These are phyloP conservation scores for Solanum neorickii DNA, from an alignment of 257 asterid genomes.

Conservation along the genomic window DNA sequence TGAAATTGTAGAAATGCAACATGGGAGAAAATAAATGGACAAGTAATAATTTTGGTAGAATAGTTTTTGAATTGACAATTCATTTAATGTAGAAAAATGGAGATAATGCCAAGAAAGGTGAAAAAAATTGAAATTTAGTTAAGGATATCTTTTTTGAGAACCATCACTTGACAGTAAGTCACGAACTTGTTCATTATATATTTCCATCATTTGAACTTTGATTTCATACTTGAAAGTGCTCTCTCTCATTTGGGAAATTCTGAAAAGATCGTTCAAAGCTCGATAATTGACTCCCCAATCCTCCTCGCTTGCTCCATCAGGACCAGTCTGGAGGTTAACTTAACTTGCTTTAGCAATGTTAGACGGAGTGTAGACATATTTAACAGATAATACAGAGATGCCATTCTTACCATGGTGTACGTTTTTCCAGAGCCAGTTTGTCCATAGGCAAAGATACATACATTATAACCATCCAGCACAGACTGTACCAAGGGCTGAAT, in stretches of 20 bases:
- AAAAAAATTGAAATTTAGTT: background rate
- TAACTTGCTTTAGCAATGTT: constrained; percentile 4
- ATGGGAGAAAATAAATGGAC: background rate
- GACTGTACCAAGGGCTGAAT: constrained; percentile 84
- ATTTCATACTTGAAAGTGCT: constrained; percentile 52
- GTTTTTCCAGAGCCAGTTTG: constrained; percentile 99
- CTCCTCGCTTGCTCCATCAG: constrained; percentile 69
- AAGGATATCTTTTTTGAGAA: constrained; percentile 76
- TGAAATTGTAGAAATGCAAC: background rate
- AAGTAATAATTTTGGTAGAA: background rate
- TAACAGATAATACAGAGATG: background rate
- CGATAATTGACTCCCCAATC: constrained; percentile 96
- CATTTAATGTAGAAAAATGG: background rate
- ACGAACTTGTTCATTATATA: constrained; percentile 96
- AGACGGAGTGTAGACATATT: background rate
- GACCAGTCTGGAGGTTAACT: constrained; percentile 56
- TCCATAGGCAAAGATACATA: constrained; percentile 92
- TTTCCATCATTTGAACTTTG: constrained; percentile 92
- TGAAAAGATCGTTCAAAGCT: constrained; percentile 74
- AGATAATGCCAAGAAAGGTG: background rate
- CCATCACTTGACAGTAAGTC: constrained; percentile 68
- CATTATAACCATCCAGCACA: constrained; percentile 91
- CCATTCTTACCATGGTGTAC: constrained; percentile 67
- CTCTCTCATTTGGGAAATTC: constrained; percentile 51
- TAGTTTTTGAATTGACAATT: background rate